Evolutionary conservation across 1,139 yeast genomes (phyloP).

Genomic region (Debaryomycetaceae sp.): DNA sequence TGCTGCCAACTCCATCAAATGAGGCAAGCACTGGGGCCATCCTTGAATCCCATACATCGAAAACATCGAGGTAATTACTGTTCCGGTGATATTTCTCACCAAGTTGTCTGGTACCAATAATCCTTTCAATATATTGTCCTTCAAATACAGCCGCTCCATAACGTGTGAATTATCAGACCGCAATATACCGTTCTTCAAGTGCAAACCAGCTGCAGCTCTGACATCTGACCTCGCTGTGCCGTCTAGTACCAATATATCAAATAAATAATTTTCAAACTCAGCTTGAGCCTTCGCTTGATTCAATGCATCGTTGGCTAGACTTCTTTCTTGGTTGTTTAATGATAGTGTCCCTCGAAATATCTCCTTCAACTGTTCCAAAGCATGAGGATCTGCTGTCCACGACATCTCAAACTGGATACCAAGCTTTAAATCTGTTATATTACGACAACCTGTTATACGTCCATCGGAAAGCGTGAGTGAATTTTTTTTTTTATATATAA

Average conservation of each 20-base stretch:
- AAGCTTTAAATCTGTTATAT: background rate
- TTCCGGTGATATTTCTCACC: conserved; percentile 86
- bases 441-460: background rate
- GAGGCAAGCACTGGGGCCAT: conserved; percentile 76
- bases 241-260: conserved; percentile 63
- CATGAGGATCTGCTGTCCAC: conserved; percentile 64
- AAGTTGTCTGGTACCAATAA: conserved; percentile 54
- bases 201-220: conserved; percentile 86
- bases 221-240: conserved; percentile 46
- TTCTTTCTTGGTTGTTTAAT: conserved; percentile 49
- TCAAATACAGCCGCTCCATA: conserved; percentile 49
- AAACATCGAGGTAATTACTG: conserved; percentile 80
- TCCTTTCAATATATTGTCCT: conserved; percentile 66
- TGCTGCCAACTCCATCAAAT: conserved; percentile 55
- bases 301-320: conserved; percentile 64
- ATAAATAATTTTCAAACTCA: conserved; percentile 75
- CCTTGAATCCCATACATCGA: conserved; percentile 63
- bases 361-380: conserved; percentile 58
- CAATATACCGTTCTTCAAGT: conserved; percentile 70
- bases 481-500: background rate
- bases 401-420: conserved; percentile 13
- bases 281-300: conserved; percentile 65
- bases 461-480: background rate
- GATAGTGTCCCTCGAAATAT: conserved; percentile 69
- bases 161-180: conserved; percentile 25